Evolutionary conservation across 2,329 filamentous ascomycete genomes (phyloP), one percentile per base, ranked within the genome.

Genomic region (Arthroderma sp.): DNA sequence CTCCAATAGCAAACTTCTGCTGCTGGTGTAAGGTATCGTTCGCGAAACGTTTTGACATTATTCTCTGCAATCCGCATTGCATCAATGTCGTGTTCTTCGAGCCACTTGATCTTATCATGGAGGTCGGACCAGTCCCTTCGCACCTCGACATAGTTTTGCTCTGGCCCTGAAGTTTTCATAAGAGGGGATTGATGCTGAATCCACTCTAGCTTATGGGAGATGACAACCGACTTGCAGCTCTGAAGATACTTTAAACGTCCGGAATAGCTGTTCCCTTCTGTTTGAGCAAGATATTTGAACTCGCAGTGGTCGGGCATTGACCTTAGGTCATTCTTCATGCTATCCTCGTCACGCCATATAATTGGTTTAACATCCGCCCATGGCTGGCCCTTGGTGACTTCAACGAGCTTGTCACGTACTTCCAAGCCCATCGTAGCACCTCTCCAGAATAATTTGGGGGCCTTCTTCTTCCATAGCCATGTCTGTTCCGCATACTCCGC

Each of bases 1-100:
- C 79, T 71, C 79, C 79, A 81, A 61, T 81, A 81, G 60, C 78
- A 81, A 2, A 75, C 73, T 65, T 81, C 76, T 1, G 79, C 78
- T 2, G 78, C 77, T 1, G 77, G 77, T 1, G 78, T 80, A 31
- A 81, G 66, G 62, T 80, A 81, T 2, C 76, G 67, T 61, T 81
- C 77, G 2, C 78, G 71, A 62, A 80, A 80, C 15, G 71, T 74
- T 43, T 64, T 64, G 4, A 76, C 71, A 2, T 70, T 72, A 62
- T 80, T 79, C 28, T 74, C 66, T 13, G 79, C 79, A 56, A 82
- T 79, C 35, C 65, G 66, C 63, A 76, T 69, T n/a, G 78, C 77
- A 3, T 70, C 65, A 4, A 68, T 62, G 0, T 72, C 72, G 58
- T 79, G 67, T 54, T 70, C 67, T 49, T 76, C 67, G 3, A 79